Percentiles rank a stretch among this genome's conserved stretches.
These are phyloP conservation scores for Botrytis fabae DNA, from an alignment of 2,329 filamentous ascomycete species.

Conservation along the genomic window DNA sequence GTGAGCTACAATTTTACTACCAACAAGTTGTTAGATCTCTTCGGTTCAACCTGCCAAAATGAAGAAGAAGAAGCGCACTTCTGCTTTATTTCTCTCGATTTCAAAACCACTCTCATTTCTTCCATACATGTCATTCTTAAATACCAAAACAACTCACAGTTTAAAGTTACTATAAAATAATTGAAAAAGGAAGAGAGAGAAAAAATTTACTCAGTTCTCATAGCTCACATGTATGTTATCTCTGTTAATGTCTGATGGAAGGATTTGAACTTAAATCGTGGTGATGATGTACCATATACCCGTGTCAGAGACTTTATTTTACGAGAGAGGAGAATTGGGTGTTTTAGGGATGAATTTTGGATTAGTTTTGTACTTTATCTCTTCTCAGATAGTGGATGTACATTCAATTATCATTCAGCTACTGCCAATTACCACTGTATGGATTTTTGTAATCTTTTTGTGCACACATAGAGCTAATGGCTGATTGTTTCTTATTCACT, in stretches of 20 bases:
- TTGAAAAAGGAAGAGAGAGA: not conserved
- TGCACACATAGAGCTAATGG: fast-evolving
- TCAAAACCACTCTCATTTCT: not conserved
- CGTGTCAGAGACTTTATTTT: not conserved
- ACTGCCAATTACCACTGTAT: too few relatives aligned
- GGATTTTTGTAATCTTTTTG: fast-evolving
- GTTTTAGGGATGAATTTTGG: too few relatives aligned
- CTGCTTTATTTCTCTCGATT: not conserved
- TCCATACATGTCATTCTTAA: too few relatives aligned
- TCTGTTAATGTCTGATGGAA: not conserved
- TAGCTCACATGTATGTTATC: not conserved
- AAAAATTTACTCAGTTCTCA: not conserved
- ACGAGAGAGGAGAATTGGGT: not conserved
- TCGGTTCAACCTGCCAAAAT: not conserved
- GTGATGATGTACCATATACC: not conserved
- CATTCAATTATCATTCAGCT: not conserved
- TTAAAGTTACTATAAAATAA: too few relatives aligned
- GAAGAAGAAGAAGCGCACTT: not conserved
- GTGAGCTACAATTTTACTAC: not conserved
- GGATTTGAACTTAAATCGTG: not conserved
- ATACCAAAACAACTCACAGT: fast-evolving
- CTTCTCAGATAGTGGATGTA: not conserved
- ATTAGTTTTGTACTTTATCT: too few relatives aligned
- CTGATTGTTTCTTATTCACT: not conserved
- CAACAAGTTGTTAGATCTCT: not conserved